Conservation (phyloP, 208 protist genomes). For the Leishmania arabica region DNA sequence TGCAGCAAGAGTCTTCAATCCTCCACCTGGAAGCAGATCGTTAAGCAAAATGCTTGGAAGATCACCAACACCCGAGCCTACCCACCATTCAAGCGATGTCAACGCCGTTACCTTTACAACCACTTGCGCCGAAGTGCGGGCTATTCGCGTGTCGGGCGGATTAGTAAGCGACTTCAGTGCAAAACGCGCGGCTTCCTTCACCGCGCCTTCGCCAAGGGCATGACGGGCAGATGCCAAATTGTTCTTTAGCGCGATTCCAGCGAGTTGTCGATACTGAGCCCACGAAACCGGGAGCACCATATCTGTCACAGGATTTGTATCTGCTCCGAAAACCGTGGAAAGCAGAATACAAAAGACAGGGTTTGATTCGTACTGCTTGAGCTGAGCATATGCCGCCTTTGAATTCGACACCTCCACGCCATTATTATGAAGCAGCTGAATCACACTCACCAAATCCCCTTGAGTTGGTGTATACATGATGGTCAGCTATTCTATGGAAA, state of each 20-base stretch:
- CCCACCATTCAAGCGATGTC: slow-evolving; percentile 87
- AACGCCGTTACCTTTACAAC: slow-evolving; percentile 80
- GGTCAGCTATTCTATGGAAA: neutral
- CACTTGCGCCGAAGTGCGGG: slow-evolving; percentile 82
- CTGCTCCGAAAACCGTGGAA: slow-evolving; percentile 60
- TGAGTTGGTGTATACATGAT: slow-evolving; percentile 48
- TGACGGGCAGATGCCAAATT: slow-evolving; percentile 68
- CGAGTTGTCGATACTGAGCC: slow-evolving; percentile 73
- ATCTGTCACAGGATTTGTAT: slow-evolving; percentile 52
- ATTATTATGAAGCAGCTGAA: slow-evolving; percentile 83
- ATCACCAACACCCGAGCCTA: slow-evolving; percentile 49
- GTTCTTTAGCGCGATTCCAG: slow-evolving; percentile 87
- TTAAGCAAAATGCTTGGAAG: slow-evolving; percentile 69
- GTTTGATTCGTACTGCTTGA: slow-evolving; percentile 83
- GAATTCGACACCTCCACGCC: slow-evolving; percentile 83
- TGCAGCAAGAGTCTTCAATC: slow-evolving; percentile 65
- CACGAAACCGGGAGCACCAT: slow-evolving; percentile 54
- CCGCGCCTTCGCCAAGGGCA: slow-evolving; percentile 70
- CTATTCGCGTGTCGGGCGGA: slow-evolving; percentile 57
- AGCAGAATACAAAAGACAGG: slow-evolving; percentile 81
- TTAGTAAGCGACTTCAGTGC: slow-evolving; percentile 54
- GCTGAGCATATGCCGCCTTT: slow-evolving; percentile 75
- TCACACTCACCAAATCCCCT: slow-evolving; percentile 67
- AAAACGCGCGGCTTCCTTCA: slow-evolving; percentile 69
- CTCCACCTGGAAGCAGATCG: slow-evolving; percentile 59